Evolutionary conservation across 345 rosid genomes (phyloP).

Genomic region (Cardamine chenopodiifolia): DNA sequence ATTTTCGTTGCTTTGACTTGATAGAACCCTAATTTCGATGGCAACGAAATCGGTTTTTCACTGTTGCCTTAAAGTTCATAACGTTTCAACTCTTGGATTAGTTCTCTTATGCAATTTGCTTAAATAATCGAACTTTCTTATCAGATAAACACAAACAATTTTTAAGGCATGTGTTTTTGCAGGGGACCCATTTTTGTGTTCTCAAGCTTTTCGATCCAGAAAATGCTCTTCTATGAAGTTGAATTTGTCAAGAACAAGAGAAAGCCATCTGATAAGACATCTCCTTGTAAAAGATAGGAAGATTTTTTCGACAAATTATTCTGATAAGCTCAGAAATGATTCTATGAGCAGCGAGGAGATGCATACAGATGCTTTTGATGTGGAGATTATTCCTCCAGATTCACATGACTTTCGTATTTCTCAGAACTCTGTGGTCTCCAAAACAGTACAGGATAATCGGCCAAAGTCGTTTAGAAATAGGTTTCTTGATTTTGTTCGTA

Average conservation of each 20-base stretch:
- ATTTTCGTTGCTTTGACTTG: conserved; percentile 20
- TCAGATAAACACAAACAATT: neutral
- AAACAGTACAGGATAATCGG: conserved; percentile 22
- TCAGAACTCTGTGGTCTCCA: conserved; percentile 37
- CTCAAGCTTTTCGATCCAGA: conserved; percentile 31
- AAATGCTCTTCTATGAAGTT: conserved; percentile 33
- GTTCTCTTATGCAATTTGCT: conserved; percentile 23
- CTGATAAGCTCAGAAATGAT: conserved; percentile 53
- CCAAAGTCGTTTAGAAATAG: conserved; percentile 71
- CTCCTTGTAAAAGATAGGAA: conserved; percentile 30
- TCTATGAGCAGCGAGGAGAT: conserved; percentile 44
- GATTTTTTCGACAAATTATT: conserved; percentile 44
- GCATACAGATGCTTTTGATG: conserved; percentile 39
- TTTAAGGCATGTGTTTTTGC: conserved; percentile 19
- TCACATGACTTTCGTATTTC: conserved; percentile 32
- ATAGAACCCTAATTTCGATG: conserved; percentile 4
- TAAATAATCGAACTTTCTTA: neutral
- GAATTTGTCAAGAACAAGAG: conserved; percentile 35
- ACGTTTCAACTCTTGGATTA: conserved; percentile 9
- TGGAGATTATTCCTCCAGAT: conserved; percentile 45
- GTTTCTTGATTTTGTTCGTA: conserved; percentile 69
- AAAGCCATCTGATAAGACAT: conserved; percentile 36
- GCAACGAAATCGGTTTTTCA: conserved; percentile 3
- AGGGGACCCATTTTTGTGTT: conserved; percentile 25
- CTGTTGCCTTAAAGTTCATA: conserved; percentile 20